A percentile compares a stretch with the other conserved stretches of the same genome.
phyloP scores from a whole-genome alignment of 1,139 yeast genomes.

The Candida tropicalis region DNA sequence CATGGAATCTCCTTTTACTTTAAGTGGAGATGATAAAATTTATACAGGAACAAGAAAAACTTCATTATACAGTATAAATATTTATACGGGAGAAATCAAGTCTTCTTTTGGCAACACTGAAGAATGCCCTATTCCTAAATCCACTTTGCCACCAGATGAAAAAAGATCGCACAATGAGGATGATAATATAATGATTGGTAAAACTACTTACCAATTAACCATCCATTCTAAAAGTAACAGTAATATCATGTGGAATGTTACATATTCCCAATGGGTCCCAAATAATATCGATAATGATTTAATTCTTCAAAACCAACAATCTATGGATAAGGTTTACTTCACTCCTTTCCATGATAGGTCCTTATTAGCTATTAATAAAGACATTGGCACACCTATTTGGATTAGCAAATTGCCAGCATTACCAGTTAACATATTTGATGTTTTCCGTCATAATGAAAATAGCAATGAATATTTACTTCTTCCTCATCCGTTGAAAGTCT shows the following conservation, averaged over 20 bases:
- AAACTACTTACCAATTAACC: slow-evolving; percentile 49
- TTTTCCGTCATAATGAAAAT: slow-evolving; percentile 43
- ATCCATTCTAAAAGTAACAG: slow-evolving; percentile 58
- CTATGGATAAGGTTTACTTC: slow-evolving; percentile 73
- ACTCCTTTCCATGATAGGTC: slow-evolving; percentile 84
- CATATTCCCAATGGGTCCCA: slow-evolving; percentile 92
- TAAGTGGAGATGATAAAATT: slow-evolving; percentile 81
- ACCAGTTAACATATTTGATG: slow-evolving; percentile 74
- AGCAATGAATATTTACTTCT: slow-evolving; percentile 45
- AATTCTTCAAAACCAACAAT: slow-evolving; percentile 49
- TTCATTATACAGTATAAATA: slow-evolving; percentile 73
- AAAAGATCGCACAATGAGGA: slow-evolving; percentile 15
- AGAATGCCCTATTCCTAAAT: slow-evolving; percentile 35
- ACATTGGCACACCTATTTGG: slow-evolving; percentile 78
- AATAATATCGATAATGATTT: slow-evolving; percentile 81
- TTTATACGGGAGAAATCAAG: slow-evolving; percentile 75
- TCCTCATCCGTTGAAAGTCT: slow-evolving; percentile 65
- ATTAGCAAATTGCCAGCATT: slow-evolving; percentile 65
- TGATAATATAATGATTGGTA: slow-evolving; percentile 50
- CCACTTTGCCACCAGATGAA: slow-evolving; percentile 20
- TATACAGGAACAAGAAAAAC: slow-evolving; percentile 87
- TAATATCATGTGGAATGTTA: slow-evolving; percentile 79
- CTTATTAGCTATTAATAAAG: slow-evolving; percentile 64
- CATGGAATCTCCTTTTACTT: slow-evolving; percentile 78
- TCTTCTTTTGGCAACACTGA: slow-evolving; percentile 63